Percentiles rank a stretch among this genome's conserved stretches.
Evolutionary conservation across 176 grass and related monocot genomes (phyloP).

Genomic region (Triticum urartu): DNA sequence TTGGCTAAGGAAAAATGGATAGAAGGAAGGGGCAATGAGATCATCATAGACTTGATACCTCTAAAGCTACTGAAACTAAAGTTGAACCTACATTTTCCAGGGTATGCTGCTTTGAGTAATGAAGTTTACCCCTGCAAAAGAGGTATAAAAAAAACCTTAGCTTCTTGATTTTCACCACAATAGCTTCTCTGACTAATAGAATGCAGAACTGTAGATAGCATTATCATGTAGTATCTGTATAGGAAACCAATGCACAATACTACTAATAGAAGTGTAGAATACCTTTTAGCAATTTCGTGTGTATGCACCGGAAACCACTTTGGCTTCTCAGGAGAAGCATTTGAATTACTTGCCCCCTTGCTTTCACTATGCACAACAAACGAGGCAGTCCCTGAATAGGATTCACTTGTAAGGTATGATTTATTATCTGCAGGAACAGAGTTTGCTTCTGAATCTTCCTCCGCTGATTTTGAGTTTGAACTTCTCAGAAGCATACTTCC

Average conservation of each 20-base stretch:
- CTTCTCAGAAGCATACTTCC: constrained; percentile 80
- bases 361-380: constrained; percentile 51
- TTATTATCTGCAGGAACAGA: constrained; percentile 76
- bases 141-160: constrained; percentile 16
- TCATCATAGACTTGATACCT: constrained; percentile 34
- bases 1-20: constrained; percentile 10
- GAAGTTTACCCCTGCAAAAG: constrained; percentile 49
- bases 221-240: not conserved
- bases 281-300: constrained; percentile 51
- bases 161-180: constrained; percentile 3
- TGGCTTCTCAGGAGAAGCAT: constrained; percentile 16
- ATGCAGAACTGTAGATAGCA: not conserved
- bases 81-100: constrained; percentile 48
- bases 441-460: constrained; percentile 94
- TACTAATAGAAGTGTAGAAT: constrained; percentile 8
- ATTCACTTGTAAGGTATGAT: constrained; percentile 56
- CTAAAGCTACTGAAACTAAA: constrained; percentile 44
- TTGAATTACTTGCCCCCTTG: constrained; percentile 37
- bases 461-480: constrained; percentile 62
- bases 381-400: constrained; percentile 41
- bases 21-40: not conserved
- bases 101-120: constrained; percentile 36
- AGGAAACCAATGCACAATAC: constrained; percentile 9
- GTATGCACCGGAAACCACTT: constrained; percentile 27
- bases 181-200: constrained; percentile 9